Percentiles rank a stretch among this genome's conserved stretches.
phyloP scores from a whole-genome alignment of 306 rosid genomes.

The Prunus salicina region DNA sequence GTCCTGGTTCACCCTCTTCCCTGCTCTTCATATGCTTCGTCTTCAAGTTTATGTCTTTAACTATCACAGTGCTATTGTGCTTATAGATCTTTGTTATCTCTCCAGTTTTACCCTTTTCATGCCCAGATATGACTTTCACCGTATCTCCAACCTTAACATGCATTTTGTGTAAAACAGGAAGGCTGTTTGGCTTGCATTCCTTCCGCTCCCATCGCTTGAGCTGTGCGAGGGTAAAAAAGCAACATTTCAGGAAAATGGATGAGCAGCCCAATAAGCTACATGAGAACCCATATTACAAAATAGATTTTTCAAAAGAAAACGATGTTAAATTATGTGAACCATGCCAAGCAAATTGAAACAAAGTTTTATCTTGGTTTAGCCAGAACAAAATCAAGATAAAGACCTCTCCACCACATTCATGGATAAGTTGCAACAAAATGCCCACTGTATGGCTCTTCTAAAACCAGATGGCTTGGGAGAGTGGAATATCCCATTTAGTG shows the following conservation, averaged over 20 bases:
- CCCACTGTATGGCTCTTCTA: neutral
- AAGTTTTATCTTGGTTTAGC: neutral
- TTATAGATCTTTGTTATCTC: slow-evolving; percentile 60
- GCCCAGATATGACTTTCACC: slow-evolving; percentile 83
- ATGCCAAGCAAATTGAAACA: neutral
- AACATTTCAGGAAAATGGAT: neutral
- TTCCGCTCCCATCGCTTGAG: slow-evolving; percentile 86
- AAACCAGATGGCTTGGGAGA: neutral
- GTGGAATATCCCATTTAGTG: neutral
- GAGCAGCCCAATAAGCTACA: slow-evolving; percentile 1
- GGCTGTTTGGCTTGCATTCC: slow-evolving; percentile 92
- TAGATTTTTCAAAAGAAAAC: neutral
- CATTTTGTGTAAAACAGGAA: slow-evolving; percentile 81
- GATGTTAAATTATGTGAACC: slow-evolving; percentile 1
- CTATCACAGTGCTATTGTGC: slow-evolving; percentile 78
- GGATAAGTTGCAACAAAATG: neutral
- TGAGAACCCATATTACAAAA: neutral
- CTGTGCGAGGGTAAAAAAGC: slow-evolving; percentile 41
- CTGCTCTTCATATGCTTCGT: slow-evolving; percentile 86
- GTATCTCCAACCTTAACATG: slow-evolving; percentile 94
- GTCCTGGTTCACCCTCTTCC: slow-evolving; percentile 87
- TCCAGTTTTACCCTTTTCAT: slow-evolving; percentile 83
- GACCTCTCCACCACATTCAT: neutral
- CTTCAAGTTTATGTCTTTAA: slow-evolving; percentile 79
- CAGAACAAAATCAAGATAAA: neutral